Conservation (phyloP, 2,329 filamentous ascomycete species). For the Magnaporthiopsis incrustans region DNA sequence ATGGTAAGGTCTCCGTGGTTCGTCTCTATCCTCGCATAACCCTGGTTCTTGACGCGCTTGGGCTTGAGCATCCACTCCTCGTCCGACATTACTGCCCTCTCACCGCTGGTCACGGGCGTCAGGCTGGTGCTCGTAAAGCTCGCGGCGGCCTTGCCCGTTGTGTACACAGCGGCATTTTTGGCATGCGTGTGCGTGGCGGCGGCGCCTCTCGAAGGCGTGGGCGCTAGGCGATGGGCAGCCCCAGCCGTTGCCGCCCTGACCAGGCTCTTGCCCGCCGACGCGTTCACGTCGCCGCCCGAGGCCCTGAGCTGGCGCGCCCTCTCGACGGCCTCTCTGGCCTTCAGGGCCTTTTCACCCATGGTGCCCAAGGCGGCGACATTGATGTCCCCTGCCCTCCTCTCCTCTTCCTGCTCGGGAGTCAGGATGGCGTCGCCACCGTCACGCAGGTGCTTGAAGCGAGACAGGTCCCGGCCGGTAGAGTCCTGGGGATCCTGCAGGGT, state of each 20-base stretch:
- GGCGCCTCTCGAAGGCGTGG: not conserved
- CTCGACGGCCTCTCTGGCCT: constrained; percentile 89
- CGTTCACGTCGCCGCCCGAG: constrained; percentile 50
- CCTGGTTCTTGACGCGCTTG: constrained; percentile 78
- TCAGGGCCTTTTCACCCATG: constrained; percentile 71
- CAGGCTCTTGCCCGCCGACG: constrained; percentile 13
- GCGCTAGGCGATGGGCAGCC: constrained; percentile 7
- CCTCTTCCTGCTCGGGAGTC: constrained; percentile 62
- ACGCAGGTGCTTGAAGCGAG: constrained; percentile 79
- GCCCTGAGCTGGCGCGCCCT: constrained; percentile 71
- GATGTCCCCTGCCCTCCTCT: constrained; percentile 58
- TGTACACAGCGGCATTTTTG: constrained; percentile 84
- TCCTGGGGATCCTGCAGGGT: constrained; percentile 95
- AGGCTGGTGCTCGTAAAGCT: constrained; percentile 93
- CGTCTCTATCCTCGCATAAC: constrained; percentile 85
- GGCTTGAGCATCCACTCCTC: constrained; percentile 97
- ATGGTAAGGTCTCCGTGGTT: constrained; percentile 78
- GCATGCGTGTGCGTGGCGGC: constrained; percentile 39
- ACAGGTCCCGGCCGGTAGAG: constrained; percentile 71
- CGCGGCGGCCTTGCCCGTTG: constrained; percentile 82
- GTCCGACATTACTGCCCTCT: constrained; percentile 78
- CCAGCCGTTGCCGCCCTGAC: not conserved
- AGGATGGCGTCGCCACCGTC: constrained; percentile 70
- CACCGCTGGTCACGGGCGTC: constrained; percentile 82
- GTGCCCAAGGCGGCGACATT: constrained; percentile 76